Conservation (phyloP, 345 rosid species). For the Murraya koenigii region DNA sequence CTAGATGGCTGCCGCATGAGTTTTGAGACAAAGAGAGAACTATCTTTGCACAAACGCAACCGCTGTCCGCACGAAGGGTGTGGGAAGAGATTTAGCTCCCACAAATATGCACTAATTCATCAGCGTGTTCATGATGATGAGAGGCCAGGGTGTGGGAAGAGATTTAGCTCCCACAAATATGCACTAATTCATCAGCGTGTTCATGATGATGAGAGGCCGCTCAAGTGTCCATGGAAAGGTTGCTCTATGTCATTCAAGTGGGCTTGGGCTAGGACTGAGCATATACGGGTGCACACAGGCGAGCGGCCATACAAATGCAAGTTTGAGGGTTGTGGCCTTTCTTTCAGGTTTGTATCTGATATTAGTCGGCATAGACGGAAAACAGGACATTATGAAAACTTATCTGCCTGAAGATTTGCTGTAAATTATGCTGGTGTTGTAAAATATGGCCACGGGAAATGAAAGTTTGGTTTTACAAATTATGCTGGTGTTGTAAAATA, state of each 20-base stretch:
- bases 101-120: conserved; percentile 74
- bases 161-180: conserved; percentile 78
- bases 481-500: no score
- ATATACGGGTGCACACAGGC: conserved; percentile 87
- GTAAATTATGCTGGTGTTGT: conserved; percentile 12
- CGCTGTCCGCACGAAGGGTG: conserved; percentile 82
- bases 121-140: conserved; percentile 90
- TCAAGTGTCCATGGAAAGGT: conserved; percentile 85
- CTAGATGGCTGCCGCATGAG: conserved; percentile 87
- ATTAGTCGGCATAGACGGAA: conserved; percentile 92
- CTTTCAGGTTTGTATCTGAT: conserved; percentile 96
- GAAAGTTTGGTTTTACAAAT: no score
- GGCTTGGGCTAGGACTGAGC: conserved; percentile 99
- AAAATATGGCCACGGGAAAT: conserved; percentile 15
- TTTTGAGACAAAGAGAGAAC: conserved; percentile 65
- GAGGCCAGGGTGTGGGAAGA: conserved; percentile 80
- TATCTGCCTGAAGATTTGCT: conserved; percentile 26
- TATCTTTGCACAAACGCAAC: conserved; percentile 67
- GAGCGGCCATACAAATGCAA: conserved; percentile 88
- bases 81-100: conserved; percentile 77
- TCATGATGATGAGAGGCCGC: conserved; percentile 85
- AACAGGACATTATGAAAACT: conserved; percentile 70
- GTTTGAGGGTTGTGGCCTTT: conserved; percentile 72
- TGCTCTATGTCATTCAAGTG: conserved; percentile 94
- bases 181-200: conserved; percentile 83